phyloP scores from a whole-genome alignment of 2,329 filamentous ascomycete genomes.

The Scedosporium minutisporum region DNA sequence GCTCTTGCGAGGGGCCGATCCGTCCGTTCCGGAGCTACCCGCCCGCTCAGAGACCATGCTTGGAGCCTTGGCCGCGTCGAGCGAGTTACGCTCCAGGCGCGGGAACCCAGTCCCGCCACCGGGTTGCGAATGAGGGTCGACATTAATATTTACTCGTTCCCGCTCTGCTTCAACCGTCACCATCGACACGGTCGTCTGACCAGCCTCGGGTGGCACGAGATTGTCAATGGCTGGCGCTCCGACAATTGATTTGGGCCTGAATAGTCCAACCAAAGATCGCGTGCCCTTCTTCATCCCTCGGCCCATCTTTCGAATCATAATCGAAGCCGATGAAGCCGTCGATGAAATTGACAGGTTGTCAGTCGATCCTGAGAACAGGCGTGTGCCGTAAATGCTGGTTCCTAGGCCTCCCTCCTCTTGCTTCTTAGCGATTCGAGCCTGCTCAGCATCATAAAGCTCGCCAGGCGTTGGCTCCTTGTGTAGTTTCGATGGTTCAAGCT shows the following conservation, averaged over 20 bases:
- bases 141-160: conserved; percentile 69
- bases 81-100: conserved; percentile 70
- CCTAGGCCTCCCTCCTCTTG: conserved; percentile 90
- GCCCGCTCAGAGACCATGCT: conserved; percentile 38
- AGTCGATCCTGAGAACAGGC: conserved; percentile 80
- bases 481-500: conserved; percentile 39
- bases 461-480: conserved; percentile 54
- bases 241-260: conserved; percentile 85
- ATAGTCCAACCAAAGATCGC: conserved; percentile 83
- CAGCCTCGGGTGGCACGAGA: conserved; percentile 49
- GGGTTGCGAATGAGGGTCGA: conserved; percentile 52
- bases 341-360: conserved; percentile 91
- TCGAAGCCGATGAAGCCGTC: conserved; percentile 78
- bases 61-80: conserved; percentile 51
- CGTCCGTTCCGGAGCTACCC: conserved; percentile 49
- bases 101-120: conserved; percentile 70
- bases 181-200: conserved; percentile 82
- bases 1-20: conserved; percentile 64
- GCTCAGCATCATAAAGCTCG: conserved; percentile 73
- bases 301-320: conserved; percentile 98
- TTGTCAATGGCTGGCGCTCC: conserved; percentile 66
- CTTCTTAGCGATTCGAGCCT: conserved; percentile 80
- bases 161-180: conserved; percentile 91
- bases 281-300: conserved; percentile 94
- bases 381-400: conserved; percentile 84